Base-by-base conservation (phyloP, 495 filamentous ascomycete species). In the Copromyces sp. region DNA sequence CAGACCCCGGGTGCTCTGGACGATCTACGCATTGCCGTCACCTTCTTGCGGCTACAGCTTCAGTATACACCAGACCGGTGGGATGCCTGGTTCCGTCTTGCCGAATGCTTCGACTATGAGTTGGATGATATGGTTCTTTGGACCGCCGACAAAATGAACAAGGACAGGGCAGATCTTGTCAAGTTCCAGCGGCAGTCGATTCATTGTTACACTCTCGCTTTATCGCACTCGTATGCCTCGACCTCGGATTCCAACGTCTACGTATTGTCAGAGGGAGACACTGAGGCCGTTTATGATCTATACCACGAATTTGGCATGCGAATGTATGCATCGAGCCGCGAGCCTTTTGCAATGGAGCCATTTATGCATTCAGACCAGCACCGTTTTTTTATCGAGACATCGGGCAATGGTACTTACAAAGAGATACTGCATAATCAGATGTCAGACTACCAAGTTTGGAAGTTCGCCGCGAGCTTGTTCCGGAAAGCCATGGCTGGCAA, bases 111-210 rank as follows among this genome's bases (percentile, higher is more conserved):
- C 78, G 95, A 98, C 78, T 89, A 90, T 35, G 92, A 96, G 77
- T 81, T 98, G 68, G 96, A 99, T 72, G 96, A 99, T 78, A 88
- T 91, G 3, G 91, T 96, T 12, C 90, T 94, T 7, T 98, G 96
- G 95, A 90, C 89, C n/a, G 92, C 95, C 4, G 96, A 99, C 71
- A 96, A 96, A 77, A 90, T 98, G 79, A 98, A 98, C 80, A 94
- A 92, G 78, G 90, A 92, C 74, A 89, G 89, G 61, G 81, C 83
- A 8, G 93, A 97, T 61, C 80, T 99, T 44, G 88, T 92, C 17
- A 86, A 85, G 24, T 84, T 90, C 73, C 94, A 99, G 80, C 88
- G 96, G 38, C 87, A 87, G 75, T 88, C 94, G 5, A 97, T 99
- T 74, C 92, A 98, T 80, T 96, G 94, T 77, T 99, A 97, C 79